These are phyloP conservation scores for Nicotiana tabacum DNA, from an alignment of 257 asterid species.

Conservation along the genomic window DNA sequence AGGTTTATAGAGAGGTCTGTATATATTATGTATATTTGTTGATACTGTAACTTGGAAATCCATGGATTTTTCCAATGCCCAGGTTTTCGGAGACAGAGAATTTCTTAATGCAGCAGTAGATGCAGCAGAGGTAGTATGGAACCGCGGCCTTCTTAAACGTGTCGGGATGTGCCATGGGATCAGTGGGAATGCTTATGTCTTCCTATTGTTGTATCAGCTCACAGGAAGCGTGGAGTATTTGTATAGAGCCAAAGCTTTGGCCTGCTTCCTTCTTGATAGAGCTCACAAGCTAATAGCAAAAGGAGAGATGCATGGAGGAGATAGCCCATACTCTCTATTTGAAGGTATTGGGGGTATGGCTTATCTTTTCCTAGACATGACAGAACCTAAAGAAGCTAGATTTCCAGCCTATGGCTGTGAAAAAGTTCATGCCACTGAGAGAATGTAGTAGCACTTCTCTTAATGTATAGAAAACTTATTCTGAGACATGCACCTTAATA, in stretches of 20 bases:
- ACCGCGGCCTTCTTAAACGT: constrained; percentile 66
- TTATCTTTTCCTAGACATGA: constrained; percentile 65
- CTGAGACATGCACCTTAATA: not conserved
- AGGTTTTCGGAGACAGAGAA: constrained; percentile 56
- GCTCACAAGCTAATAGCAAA: constrained; percentile 47
- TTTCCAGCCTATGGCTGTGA: constrained; percentile 67
- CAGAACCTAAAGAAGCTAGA: constrained; percentile 49
- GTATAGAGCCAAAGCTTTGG: constrained; percentile 72
- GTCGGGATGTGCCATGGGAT: constrained; percentile 78
- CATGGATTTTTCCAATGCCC: not conserved
- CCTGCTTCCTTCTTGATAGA: constrained; percentile 68
- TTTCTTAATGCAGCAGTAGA: constrained; percentile 65
- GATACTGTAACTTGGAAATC: not conserved
- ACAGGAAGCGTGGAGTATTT: constrained; percentile 56
- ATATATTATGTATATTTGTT: not conserved
- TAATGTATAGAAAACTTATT: not conserved
- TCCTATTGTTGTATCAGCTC: constrained; percentile 63
- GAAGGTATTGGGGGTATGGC: constrained; percentile 84
- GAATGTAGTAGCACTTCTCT: not conserved
- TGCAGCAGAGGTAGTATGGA: constrained; percentile 86
- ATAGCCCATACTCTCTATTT: constrained; percentile 50
- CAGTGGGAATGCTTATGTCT: constrained; percentile 67
- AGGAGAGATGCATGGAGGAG: constrained; percentile 72
- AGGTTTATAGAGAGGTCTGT: too few relatives aligned
- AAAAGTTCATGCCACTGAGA: not conserved